Evolutionary conservation across 2,329 filamentous ascomycete species (phyloP).

Genomic region (Leptographium galeiforme): DNA sequence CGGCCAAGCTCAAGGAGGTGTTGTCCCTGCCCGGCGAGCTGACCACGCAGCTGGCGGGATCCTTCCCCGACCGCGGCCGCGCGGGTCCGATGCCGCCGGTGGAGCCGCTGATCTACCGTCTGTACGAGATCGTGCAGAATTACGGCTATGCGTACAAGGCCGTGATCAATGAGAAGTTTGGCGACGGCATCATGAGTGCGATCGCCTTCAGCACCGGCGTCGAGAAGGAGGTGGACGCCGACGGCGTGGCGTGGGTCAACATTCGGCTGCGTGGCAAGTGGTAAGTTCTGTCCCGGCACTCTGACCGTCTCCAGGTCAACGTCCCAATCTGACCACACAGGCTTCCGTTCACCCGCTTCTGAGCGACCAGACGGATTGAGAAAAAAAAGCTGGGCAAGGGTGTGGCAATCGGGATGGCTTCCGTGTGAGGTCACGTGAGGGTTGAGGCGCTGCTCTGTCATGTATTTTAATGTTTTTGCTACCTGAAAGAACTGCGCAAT

Average conservation of each 20-base stretch:
- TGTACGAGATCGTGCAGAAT: conserved; percentile 94
- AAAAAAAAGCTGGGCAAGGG: too few relatives aligned
- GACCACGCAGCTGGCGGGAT: conserved; percentile 36
- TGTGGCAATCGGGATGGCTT: too few relatives aligned
- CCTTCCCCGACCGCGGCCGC: conserved; percentile 66
- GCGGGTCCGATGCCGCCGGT: conserved; percentile 71
- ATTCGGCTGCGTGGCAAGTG: conserved; percentile 78
- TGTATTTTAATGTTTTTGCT: too few relatives aligned
- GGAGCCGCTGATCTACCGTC: conserved; percentile 76
- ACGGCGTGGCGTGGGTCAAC: conserved; percentile 69
- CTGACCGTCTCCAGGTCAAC: neutral
- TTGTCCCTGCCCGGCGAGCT: conserved; percentile 39
- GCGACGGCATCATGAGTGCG: conserved; percentile 92
- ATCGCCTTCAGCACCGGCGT: conserved; percentile 85
- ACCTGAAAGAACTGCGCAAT: too few relatives aligned
- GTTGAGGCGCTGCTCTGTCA: too few relatives aligned
- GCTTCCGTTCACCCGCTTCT: conserved; percentile 25
- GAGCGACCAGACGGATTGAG: neutral
- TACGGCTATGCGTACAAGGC: conserved; percentile 96
- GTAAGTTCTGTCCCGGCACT: conserved; percentile 30
- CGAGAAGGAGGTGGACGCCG: conserved; percentile 81
- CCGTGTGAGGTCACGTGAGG: too few relatives aligned
- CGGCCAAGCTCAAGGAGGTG: conserved; percentile 45
- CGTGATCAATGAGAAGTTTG: conserved; percentile 88
- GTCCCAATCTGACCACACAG: conserved; percentile 9